Evolutionary conservation across 805 yeast genomes (phyloP), one percentile per base, ranked within the genome.

Genomic region (Pichia eremophila): DNA sequence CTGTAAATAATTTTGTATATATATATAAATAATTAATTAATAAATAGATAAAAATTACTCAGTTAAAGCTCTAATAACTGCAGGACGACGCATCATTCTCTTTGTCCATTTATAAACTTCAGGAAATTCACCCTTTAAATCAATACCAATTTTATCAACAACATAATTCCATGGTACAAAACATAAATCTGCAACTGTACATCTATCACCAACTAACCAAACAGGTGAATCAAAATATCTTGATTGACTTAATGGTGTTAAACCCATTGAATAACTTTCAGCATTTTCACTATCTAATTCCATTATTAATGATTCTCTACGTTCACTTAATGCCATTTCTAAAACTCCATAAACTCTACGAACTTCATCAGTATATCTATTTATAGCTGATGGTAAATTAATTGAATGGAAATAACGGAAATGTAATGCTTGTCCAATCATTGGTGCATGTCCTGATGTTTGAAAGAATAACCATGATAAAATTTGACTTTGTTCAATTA

Each of bases 131-230:
- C 78, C 75, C 63, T 84, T 83, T 58, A 90, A 76, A 58, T 85
- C 86, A 52, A 90, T 87, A 8, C 96, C 97, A 46, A 90, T 85
- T 58, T 95, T 74, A 63, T 86, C 95, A 46, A 90, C 95, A 17
- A 90, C 96, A 59, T 89, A 90, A 65, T 90, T 90, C 98, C 98
- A 90, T 15, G 98, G 95, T 29, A 90, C 95, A 68, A 90, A 90
- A 22, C 91, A 79, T 59, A 90, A 72, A 65, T 90, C 98, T 3
- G 97, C 97, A 41, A 90, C 81, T 1, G 96, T 78, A 43, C 81
- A 74, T 41, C 74, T 68, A 57, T 89, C 95, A 28, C 96, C 95
- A 14, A 89, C 96, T 34, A 90, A 72, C 98, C 98, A 90, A 29
- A 90, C 91, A 2, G 96, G 96, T 59, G 86, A 83, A 58, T 89